phyloP scores from a whole-genome alignment of 306 rosid genomes.

The Elaeagnus macrophylla region DNA sequence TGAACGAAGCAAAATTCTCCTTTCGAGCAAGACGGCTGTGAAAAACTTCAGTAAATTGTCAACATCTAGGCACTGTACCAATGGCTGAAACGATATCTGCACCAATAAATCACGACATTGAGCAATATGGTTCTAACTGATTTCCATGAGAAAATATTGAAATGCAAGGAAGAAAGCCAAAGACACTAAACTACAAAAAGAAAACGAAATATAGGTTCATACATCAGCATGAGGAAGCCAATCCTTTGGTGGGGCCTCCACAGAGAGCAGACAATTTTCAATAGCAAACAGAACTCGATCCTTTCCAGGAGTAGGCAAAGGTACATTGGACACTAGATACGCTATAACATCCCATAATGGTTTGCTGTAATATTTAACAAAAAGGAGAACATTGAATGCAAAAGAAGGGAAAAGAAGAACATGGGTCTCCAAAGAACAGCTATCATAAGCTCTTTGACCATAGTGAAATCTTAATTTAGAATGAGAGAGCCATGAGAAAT shows the following conservation, averaged over 20 bases:
- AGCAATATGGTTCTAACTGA: constrained; percentile 17
- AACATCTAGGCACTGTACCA: constrained; percentile 90
- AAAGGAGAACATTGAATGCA: constrained; percentile 34
- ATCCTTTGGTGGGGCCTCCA: constrained; percentile 86
- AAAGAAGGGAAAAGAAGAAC: constrained; percentile 14
- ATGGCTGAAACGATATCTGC: constrained; percentile 96
- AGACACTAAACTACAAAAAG: constrained; percentile 13
- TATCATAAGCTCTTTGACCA: constrained; percentile 14
- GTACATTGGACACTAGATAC: constrained; percentile 67
- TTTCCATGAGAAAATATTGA: not conserved
- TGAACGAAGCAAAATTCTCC: constrained; percentile 94
- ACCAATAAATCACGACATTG: constrained; percentile 20
- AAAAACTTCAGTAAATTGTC: constrained; percentile 79
- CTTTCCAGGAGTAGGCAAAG: constrained; percentile 90
- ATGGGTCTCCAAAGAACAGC: constrained; percentile 14
- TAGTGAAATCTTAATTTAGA: constrained; percentile 7
- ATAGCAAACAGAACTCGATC: constrained; percentile 83
- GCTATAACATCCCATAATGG: constrained; percentile 91
- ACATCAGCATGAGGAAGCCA: constrained; percentile 94
- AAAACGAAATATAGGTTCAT: constrained; percentile 14
- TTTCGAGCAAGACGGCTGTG: constrained; percentile 90
- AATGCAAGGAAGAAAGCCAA: constrained; percentile 8
- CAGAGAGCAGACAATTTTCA: constrained; percentile 71
- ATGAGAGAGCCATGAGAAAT: not conserved
- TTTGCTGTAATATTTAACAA: constrained; percentile 60